Evolutionary conservation across 805 yeast genomes (phyloP).

Genomic region (Saturnispora zaruensis): DNA sequence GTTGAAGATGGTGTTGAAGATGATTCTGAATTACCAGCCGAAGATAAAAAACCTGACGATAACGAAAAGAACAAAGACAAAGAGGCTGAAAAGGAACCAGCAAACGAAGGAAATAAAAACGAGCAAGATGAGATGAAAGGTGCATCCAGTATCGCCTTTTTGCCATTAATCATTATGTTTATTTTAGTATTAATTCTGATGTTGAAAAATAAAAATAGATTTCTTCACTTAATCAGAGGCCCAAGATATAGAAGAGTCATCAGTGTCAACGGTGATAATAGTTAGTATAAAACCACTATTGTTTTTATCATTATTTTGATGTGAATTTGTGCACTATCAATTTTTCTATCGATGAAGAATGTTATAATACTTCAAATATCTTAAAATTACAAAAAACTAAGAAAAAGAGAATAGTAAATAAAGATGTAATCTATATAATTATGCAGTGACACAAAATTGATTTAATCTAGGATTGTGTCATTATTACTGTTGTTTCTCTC

Average conservation of each 20-base stretch:
- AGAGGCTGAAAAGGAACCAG: neutral
- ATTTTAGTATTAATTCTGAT: neutral
- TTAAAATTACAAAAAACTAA: no score
- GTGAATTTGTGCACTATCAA: neutral
- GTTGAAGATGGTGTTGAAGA: neutral
- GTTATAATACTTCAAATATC: neutral
- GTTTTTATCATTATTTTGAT: no score
- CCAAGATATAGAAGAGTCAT: slow-evolving; percentile 25
- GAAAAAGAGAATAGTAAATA: neutral
- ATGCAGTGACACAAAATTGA: neutral
- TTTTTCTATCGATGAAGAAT: neutral
- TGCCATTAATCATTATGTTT: slow-evolving; percentile 1
- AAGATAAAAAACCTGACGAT: neutral
- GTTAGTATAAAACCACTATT: neutral
- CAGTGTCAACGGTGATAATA: slow-evolving; percentile 3
- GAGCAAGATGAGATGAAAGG: neutral
- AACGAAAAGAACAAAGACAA: neutral
- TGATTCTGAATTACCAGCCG: neutral
- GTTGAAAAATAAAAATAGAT: slow-evolving; percentile 16
- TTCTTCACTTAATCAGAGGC: slow-evolving; percentile 20
- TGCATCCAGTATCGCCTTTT: slow-evolving; percentile 4
- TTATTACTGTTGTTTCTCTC: neutral
- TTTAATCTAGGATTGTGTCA: neutral
- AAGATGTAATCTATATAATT: neutral
- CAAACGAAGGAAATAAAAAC: neutral